Evolutionary conservation across 148 eudicot genomes (phyloP), one percentile per base, ranked within the genome.

Genomic region (Silene conica): DNA sequence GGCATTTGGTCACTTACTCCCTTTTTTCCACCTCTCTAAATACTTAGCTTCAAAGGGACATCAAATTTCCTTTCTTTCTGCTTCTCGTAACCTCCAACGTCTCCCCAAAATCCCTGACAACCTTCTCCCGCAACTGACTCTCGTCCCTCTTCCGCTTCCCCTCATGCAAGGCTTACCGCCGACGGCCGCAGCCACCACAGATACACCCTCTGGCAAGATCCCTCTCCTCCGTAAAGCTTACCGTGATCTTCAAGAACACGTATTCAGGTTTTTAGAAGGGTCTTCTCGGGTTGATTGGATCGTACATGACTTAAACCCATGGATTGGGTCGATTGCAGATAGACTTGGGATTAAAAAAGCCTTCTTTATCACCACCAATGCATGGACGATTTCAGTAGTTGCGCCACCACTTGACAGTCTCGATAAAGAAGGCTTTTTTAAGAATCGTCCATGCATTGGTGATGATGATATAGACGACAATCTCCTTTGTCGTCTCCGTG

Each of bases 1-100:
- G 11, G 82, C 82, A 16, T 82, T 82, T 69, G 85, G 85, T 26
- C 85, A 82, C 72, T 60, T 79, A 60, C 48, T 75, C 10, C 84
- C 87, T 10, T 84, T 75, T 76, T 41, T 76, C 0, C 70, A 81
- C 73, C 79, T 82, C 69, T 52, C 85, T 46, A 82, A 79, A 25
- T 72, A 59, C 77, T 70, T 82, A 23, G 85, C 87, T 16, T 34
- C 34, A 20, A 76, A 77, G 61, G 82, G 84, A 16, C 84, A 80
- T 56, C 69, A 6, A n/a, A 31, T 76, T 48, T 75, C 80, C 43
- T 81, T 63, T 10, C 52, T 79, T 6, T 84, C 85, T 5, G 48
- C 82, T 18, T 67, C 83, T 18, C 25, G 64, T 13, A 84, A 81
- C 80, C 78, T 84, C 41, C 73, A 84, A 21, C 76, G 84, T 50